Evolutionary conservation across 2,329 filamentous ascomycete genomes (phyloP).

Genomic region (Didymella exigua): DNA sequence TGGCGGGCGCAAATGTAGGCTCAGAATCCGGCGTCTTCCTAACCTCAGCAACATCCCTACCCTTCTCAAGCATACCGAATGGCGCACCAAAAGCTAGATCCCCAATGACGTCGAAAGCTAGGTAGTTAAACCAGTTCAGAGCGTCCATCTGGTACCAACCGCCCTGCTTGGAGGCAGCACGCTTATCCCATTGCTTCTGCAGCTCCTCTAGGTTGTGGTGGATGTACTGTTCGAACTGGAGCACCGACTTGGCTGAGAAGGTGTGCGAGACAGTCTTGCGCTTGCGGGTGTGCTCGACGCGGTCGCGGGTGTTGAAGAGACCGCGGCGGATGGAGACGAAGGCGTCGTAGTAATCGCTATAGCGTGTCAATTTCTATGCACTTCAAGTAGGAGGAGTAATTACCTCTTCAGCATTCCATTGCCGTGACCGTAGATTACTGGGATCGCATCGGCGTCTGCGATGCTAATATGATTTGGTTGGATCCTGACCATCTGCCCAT

Average conservation of each 20-base stretch:
- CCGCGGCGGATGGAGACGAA: slow-evolving; percentile 87
- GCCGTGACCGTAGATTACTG: slow-evolving; percentile 71
- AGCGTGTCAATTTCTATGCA: not conserved
- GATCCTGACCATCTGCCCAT: slow-evolving; percentile 80
- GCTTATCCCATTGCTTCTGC: slow-evolving; percentile 71
- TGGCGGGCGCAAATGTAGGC: slow-evolving; percentile 74
- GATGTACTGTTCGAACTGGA: slow-evolving; percentile 89
- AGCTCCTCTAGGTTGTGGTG: slow-evolving; percentile 78
- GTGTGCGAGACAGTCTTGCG: slow-evolving; percentile 87
- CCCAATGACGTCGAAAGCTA: slow-evolving; percentile 60
- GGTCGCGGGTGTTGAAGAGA: slow-evolving; percentile 86
- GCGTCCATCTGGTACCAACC: slow-evolving; percentile 71
- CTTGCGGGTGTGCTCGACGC: slow-evolving; percentile 83
- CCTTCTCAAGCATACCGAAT: slow-evolving; percentile 81
- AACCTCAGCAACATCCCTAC: slow-evolving; percentile 77
- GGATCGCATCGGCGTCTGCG: slow-evolving; percentile 79
- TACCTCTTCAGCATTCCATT: slow-evolving; percentile 58
- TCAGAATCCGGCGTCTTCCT: slow-evolving; percentile 64
- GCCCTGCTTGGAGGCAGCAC: slow-evolving; percentile 59
- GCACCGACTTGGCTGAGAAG: slow-evolving; percentile 80
- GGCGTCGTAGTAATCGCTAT: slow-evolving; percentile 84
- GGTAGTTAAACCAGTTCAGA: slow-evolving; percentile 79
- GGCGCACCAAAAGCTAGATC: slow-evolving; percentile 75
- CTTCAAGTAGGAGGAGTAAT: not conserved
- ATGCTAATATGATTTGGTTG: slow-evolving; percentile 85